phyloP scores from a whole-genome alignment of 2,329 filamentous ascomycete species.

The Plectosphaerella plurivora region DNA sequence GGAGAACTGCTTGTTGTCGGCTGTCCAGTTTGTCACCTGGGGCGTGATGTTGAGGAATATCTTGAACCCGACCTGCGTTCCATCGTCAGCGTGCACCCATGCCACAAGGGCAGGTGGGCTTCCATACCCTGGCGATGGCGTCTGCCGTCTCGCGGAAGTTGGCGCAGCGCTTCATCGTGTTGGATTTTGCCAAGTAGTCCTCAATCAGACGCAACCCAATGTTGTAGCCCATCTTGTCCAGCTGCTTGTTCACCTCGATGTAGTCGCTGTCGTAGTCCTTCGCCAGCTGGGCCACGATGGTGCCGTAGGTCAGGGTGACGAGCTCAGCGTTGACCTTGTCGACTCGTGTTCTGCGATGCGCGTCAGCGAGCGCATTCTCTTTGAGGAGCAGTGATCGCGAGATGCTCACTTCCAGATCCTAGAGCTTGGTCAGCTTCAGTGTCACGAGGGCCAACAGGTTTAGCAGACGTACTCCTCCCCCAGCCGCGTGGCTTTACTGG shows the following conservation, averaged over 20 bases:
- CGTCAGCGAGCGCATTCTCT: background rate
- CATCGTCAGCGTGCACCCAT: constrained; percentile 13
- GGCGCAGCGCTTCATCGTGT: constrained; percentile 78
- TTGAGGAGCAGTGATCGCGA: background rate
- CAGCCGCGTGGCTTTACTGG: constrained; percentile 56
- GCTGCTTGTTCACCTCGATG: constrained; percentile 90
- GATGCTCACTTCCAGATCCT: constrained; percentile 86
- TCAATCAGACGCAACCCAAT: constrained; percentile 95
- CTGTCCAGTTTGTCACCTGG: constrained; percentile 90
- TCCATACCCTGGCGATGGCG: constrained; percentile 80
- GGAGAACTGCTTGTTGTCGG: constrained; percentile 93
- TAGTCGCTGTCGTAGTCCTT: constrained; percentile 96
- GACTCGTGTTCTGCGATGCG: constrained; percentile 68
- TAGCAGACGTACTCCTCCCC: constrained; percentile 54
- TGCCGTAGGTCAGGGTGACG: constrained; percentile 95
- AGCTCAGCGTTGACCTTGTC: constrained; percentile 98
- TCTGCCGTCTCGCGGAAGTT: constrained; percentile 97
- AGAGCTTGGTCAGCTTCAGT: constrained; percentile 11
- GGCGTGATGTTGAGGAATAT: constrained; percentile 98
- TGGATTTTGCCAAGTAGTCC: constrained; percentile 94
- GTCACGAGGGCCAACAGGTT: background rate
- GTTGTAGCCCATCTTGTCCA: constrained; percentile 99
- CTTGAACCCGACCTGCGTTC: constrained; percentile 84
- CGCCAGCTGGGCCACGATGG: constrained; percentile 93
- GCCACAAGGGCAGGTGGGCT: background rate